Evolutionary conservation across 257 asterid genomes (phyloP).

Genomic region (Plantago elongata): DNA sequence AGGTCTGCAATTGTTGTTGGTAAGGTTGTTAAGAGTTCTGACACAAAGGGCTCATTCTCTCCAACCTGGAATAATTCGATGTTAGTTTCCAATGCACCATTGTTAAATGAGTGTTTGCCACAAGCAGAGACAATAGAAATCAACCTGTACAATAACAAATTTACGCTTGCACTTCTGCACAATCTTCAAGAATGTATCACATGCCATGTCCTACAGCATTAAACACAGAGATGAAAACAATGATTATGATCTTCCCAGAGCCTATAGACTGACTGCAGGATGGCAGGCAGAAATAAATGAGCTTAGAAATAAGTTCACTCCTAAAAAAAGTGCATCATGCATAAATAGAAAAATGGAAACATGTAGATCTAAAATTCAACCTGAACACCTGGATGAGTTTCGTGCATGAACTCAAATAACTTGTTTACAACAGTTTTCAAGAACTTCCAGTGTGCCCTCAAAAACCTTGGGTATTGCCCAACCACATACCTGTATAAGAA

Average conservation of each 20-base stretch:
- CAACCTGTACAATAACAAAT: conserved; percentile 83
- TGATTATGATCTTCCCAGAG: too few species aligned
- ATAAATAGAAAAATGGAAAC: conserved; percentile 2
- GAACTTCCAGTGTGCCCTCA: conserved; percentile 99
- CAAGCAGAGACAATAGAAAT: background rate
- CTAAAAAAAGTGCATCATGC: conserved; percentile 3
- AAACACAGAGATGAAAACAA: too few species aligned
- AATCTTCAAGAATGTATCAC: conserved; percentile 95
- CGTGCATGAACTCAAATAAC: conserved; percentile 98
- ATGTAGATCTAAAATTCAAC: conserved; percentile 30
- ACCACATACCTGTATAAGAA: conserved; percentile 81
- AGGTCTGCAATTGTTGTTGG: conserved; percentile 86
- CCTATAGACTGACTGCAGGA: too few species aligned
- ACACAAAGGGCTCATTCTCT: conserved; percentile 91
- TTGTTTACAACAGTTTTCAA: conserved; percentile 98
- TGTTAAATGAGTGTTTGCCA: too few species aligned
- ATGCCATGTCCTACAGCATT: conserved; percentile 82
- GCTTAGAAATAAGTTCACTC: background rate
- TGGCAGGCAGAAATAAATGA: too few species aligned
- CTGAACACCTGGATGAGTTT: conserved; percentile 99
- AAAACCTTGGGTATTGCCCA: conserved; percentile 96
- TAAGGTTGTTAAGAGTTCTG: conserved; percentile 81
- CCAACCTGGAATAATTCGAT: conserved; percentile 62
- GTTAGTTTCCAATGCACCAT: background rate
- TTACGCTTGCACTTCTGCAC: conserved; percentile 99